Conservation (phyloP, 1,284 basidiomycete species). For the Austroboletus novae-zelandiae region DNA sequence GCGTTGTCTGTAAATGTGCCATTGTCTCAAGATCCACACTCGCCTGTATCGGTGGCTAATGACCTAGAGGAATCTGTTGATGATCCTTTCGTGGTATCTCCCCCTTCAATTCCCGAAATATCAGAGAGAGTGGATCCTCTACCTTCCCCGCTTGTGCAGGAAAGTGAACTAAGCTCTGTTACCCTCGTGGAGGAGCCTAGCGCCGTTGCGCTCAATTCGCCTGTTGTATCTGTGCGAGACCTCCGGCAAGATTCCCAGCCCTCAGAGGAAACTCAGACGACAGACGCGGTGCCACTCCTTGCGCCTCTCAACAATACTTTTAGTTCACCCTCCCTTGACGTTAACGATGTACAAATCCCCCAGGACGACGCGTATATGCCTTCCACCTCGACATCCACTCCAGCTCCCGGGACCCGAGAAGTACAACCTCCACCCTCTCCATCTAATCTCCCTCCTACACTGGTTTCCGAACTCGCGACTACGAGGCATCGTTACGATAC, state of each 20-base stretch:
- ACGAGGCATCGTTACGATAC: slow-evolving; percentile 58
- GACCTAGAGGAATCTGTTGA: slow-evolving; percentile 3
- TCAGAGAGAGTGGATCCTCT: not conserved
- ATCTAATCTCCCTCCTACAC: slow-evolving; percentile 24
- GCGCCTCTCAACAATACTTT: not conserved
- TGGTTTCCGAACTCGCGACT: slow-evolving; percentile 45
- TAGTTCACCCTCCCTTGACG: not conserved
- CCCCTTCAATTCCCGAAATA: not conserved
- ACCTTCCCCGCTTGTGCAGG: slow-evolving; percentile 4
- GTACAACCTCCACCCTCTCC: not conserved
- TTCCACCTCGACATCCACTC: not conserved
- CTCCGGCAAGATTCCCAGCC: slow-evolving; percentile 5
- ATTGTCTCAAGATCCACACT: not conserved
- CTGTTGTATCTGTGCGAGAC: slow-evolving; percentile 19
- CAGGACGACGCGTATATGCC: not conserved
- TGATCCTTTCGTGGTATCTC: slow-evolving; percentile 10
- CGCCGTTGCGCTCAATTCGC: slow-evolving; percentile 9
- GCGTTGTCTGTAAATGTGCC: not conserved
- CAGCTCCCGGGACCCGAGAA: not conserved
- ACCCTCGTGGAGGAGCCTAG: slow-evolving; percentile 10
- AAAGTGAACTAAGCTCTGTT: slow-evolving; percentile 1
- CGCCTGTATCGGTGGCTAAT: not conserved
- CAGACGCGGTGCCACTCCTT: not conserved
- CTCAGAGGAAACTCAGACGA: not conserved
- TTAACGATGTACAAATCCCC: not conserved